Evolutionary conservation across 192 early-diverging fungal species (phyloP).

Genomic region (Backusella tarrabulga): DNA sequence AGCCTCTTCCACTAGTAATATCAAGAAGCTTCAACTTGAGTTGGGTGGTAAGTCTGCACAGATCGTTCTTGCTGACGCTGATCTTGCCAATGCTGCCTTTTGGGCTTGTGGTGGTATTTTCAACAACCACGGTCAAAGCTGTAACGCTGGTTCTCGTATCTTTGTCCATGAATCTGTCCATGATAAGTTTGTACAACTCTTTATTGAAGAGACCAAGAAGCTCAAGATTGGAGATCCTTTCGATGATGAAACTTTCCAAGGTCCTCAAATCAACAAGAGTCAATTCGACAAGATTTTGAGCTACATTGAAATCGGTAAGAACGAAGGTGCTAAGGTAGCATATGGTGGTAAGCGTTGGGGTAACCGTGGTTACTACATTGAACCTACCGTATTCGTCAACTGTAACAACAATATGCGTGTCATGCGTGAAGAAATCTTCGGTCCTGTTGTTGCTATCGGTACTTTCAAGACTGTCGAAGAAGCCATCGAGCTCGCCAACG

Average conservation of each 20-base stretch:
- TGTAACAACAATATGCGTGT: conserved; percentile 53
- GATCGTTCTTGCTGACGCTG: conserved; percentile 73
- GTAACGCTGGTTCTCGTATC: conserved; percentile 75
- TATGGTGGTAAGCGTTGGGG: conserved; percentile 61
- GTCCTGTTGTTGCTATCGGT: conserved; percentile 74
- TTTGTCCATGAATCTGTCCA: conserved; percentile 73
- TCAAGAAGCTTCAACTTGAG: conserved; percentile 80
- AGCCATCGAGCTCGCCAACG: conserved; percentile 70
- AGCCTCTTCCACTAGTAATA: conserved; percentile 49
- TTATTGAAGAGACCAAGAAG: conserved; percentile 47
- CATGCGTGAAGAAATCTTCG: conserved; percentile 83
- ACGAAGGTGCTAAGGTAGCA: conserved; percentile 55
- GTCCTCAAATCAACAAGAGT: conserved; percentile 66
- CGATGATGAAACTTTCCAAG: conserved; percentile 60
- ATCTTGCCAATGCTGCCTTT: conserved; percentile 67
- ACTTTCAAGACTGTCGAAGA: conserved; percentile 77
- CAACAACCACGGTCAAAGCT: conserved; percentile 85
- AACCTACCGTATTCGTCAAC: conserved; percentile 74
- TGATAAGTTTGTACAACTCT: conserved; percentile 63
- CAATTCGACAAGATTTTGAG: conserved; percentile 68
- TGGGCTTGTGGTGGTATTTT: conserved; percentile 65
- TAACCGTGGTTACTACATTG: conserved; percentile 72
- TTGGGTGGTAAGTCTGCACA: conserved; percentile 87
- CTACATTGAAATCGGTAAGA: conserved; percentile 62
- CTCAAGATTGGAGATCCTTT: conserved; percentile 74